Evolutionary conservation across 2,329 filamentous ascomycete genomes (phyloP).

Genomic region (Clonostachys rhizophaga): DNA sequence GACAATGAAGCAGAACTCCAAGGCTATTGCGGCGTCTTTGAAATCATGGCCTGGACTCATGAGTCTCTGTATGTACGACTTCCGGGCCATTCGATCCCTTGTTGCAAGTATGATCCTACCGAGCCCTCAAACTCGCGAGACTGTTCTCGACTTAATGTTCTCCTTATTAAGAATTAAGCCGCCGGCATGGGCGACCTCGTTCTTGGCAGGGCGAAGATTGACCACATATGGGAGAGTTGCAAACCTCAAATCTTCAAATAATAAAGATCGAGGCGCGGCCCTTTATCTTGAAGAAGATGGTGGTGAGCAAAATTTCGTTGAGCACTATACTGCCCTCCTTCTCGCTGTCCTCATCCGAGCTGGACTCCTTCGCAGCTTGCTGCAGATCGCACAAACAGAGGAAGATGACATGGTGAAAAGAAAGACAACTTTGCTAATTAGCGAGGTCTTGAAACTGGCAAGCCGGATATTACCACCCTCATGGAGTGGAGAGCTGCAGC

Average conservation of each 20-base stretch:
- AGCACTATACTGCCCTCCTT: constrained; percentile 89
- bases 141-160: constrained; percentile 85
- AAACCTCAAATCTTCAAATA: constrained; percentile 64
- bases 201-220: constrained; percentile 83
- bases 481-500: constrained; percentile 81
- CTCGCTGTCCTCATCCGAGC: constrained; percentile 81
- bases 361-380: constrained; percentile 60
- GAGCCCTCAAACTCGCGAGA: constrained; percentile 56
- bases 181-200: constrained; percentile 91
- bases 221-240: constrained; percentile 96
- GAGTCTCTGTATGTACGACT: constrained; percentile 82
- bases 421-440: constrained; percentile 86
- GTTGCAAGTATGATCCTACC: constrained; percentile 58
- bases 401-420: constrained; percentile 70
- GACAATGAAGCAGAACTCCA: constrained; percentile 78
- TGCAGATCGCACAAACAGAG: constrained; percentile 63
- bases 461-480: constrained; percentile 77
- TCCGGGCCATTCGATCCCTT: constrained; percentile 78
- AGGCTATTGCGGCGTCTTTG: constrained; percentile 85
- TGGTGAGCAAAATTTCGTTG: constrained; percentile 78
- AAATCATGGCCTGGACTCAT: constrained; percentile 94
- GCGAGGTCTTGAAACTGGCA: constrained; percentile 85
- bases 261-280: constrained; percentile 41
- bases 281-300: constrained; percentile 60
- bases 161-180: constrained; percentile 78